Evolutionary conservation across 2,329 filamentous ascomycete genomes (phyloP), one percentile per base, ranked within the genome.

Genomic region (Penicillium vulpinum): DNA sequence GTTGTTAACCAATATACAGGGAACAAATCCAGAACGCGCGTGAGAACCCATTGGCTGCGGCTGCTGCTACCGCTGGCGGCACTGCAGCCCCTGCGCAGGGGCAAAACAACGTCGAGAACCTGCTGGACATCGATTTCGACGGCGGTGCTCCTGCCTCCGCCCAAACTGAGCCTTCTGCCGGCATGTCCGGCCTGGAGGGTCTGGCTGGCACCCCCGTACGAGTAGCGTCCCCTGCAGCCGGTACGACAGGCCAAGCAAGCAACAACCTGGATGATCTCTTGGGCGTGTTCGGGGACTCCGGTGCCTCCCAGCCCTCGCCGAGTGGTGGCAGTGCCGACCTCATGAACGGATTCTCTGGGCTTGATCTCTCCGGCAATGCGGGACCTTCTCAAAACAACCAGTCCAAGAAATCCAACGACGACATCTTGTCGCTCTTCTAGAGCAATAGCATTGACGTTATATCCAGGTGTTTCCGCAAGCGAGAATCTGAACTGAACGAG

Each of bases 101-200:
- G 7, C 88, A 92, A 72, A 89, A 77, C 78, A 97, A 96, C 68
- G 84, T 93, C 62, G 94, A 99, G 76, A 99, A 97, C 73, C 81
- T 99, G 21, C 83, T 99, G 54, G 94, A 99, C 69, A 96, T 96
- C 68, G 92, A 96, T 75, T 96, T 96, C 71, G 94, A 97, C 70
- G 94, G 93, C 26, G 89, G 90, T 3, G 92, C 90, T 3, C 93
- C 93, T 3, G 93, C 94, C n/a, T 93, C 90, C 13, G 83, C 91
- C 50, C 89, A 92, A 63, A 84, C 84, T 54, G 80, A 86, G 61
- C 83, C 85, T 16, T 66, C 73, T 76, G 74, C 74, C 57, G 88
- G 87, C 55, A 80, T 91, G 72, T 90, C 90, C 59, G 88, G 88
- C 48, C 73, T 81, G 3, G 79, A 81, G 67, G 79, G 78, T 18